Evolutionary conservation across 2,329 filamentous ascomycete genomes (phyloP).

Genomic region (Rutstroemia sydowiana): DNA sequence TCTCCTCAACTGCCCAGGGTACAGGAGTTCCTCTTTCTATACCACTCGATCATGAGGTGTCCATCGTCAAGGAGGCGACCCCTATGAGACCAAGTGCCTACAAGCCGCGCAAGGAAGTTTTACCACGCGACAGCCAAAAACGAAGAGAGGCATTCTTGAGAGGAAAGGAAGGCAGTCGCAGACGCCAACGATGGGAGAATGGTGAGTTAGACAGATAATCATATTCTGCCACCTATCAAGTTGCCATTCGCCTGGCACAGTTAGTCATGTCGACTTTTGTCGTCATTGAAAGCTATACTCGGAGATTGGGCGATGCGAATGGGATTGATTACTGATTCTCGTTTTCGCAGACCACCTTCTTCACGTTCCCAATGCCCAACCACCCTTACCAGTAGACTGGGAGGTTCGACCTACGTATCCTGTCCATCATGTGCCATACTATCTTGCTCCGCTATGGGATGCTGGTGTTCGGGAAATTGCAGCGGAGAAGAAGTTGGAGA

Average conservation of each 20-base stretch:
- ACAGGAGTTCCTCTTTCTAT: constrained; percentile 63
- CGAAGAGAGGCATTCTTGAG: constrained; percentile 51
- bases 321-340: constrained; percentile 5
- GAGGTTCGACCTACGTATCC: constrained; percentile 74
- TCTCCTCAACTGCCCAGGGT: constrained; percentile 50
- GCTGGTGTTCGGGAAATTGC: constrained; percentile 43
- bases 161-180: constrained; percentile 83
- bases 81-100: constrained; percentile 26
- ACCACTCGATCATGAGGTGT: constrained; percentile 56
- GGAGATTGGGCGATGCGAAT: background rate
- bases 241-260: background rate
- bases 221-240: background rate
- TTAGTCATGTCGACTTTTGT: background rate
- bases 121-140: constrained; percentile 54
- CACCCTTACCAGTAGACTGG: constrained; percentile 78
- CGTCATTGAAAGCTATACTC: constrained; percentile 11
- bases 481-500: constrained; percentile 32
- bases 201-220: constrained; percentile 43
- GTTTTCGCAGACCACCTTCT: constrained; percentile 64
- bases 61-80: constrained; percentile 13
- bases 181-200: constrained; percentile 91
- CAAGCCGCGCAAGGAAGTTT: constrained; percentile 26
- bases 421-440: constrained; percentile 75
- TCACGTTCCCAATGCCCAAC: constrained; percentile 77
- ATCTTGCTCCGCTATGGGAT: constrained; percentile 82